Evolutionary conservation across 306 rosid species (phyloP).

Genomic region (Betula pendula): DNA sequence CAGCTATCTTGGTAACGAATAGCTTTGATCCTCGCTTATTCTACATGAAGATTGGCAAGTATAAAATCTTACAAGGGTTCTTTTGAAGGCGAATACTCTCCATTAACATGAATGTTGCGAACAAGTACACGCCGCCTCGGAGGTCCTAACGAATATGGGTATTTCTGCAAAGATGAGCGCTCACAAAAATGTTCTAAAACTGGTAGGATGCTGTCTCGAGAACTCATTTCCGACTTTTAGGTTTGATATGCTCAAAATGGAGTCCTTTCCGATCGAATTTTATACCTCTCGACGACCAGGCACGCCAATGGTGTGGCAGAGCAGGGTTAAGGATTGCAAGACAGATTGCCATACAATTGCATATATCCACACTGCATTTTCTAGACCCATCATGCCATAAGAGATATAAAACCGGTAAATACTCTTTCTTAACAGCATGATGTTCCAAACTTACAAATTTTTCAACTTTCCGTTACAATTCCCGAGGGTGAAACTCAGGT

Average conservation of each 20-base stretch:
- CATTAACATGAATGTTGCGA: too few species aligned
- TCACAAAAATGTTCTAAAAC: too few species aligned
- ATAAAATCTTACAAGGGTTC: neutral
- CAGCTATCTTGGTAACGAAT: neutral
- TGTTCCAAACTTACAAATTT: slow-evolving; percentile 5
- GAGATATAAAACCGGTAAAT: neutral
- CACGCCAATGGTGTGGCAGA: neutral
- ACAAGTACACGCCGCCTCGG: too few species aligned
- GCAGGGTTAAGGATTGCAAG: neutral
- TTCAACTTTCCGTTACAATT: slow-evolving; percentile 10
- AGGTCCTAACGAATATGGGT: neutral
- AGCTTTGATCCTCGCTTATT: neutral
- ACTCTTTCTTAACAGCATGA: slow-evolving; percentile 15
- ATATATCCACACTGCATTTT: neutral
- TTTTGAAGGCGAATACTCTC: neutral
- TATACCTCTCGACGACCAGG: neutral
- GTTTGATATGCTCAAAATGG: neutral
- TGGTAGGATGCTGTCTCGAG: too few species aligned
- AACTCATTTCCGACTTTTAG: too few species aligned
- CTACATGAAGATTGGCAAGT: too few species aligned
- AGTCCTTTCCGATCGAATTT: neutral
- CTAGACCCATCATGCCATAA: slow-evolving; percentile 10
- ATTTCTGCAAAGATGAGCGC: too few species aligned
- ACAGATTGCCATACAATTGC: neutral
- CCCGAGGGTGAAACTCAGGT: neutral